Evolutionary conservation across 2,329 filamentous ascomycete species (phyloP).

Genomic region (Podosphaera xanthii): DNA sequence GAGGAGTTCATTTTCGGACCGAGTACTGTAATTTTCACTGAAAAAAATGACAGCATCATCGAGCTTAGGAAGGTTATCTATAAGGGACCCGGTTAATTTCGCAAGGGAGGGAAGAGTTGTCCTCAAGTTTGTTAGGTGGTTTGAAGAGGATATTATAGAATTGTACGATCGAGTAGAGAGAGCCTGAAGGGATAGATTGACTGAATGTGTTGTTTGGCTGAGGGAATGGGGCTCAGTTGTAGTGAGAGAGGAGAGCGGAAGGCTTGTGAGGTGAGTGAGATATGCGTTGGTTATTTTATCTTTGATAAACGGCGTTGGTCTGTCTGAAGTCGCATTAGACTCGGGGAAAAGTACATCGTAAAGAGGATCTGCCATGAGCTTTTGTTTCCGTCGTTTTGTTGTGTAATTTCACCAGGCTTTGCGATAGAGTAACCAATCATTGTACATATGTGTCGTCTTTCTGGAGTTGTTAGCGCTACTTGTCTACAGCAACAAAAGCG

Average conservation of each 20-base stretch:
- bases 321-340: constrained; percentile 24
- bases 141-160: constrained; percentile 58
- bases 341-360: constrained; percentile 50
- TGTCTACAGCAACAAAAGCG: no score
- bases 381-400: not conserved
- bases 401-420: not conserved
- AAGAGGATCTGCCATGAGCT: constrained; percentile 39
- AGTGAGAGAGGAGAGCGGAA: constrained; percentile 49
- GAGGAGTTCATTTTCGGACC: constrained; percentile 42
- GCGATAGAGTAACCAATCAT: no score
- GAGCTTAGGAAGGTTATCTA: constrained; percentile 50
- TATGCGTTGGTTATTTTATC: constrained; percentile 43
- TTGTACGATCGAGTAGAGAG: constrained; percentile 80
- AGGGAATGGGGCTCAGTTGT: constrained; percentile 58
- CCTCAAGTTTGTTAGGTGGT: constrained; percentile 50
- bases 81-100: constrained; percentile 41
- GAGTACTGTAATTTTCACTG: constrained; percentile 60
- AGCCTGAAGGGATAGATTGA: constrained; percentile 61
- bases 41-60: constrained; percentile 62
- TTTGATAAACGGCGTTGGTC: constrained; percentile 18
- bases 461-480: no score
- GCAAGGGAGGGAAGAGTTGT: constrained; percentile 50
- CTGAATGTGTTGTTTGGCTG: constrained; percentile 58
- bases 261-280: constrained; percentile 52
- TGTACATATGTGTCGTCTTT: no score